Evolutionary conservation across 179 eudicot species (phyloP), one percentile per base, ranked within the genome.

Genomic region (Beta macrorhiza): DNA sequence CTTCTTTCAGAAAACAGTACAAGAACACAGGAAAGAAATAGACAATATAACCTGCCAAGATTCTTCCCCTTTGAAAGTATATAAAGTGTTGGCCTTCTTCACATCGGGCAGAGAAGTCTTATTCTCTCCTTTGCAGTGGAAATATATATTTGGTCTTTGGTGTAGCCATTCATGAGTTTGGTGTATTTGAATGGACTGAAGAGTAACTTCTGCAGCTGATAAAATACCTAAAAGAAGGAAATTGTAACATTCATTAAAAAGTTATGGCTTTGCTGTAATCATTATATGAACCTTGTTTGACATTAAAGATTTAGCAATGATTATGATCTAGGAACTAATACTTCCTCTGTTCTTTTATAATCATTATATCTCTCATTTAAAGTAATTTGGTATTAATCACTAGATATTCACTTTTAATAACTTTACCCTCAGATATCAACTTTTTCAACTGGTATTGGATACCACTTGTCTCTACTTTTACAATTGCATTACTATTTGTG

Each of bases 1-100:
- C 52, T 42, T 69, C 52, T 42, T 44, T 69, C 12, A 69, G 73
- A 15, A 14, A 67, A 37, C 12, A 45, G 52, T 44, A 44, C 14
- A 69, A 44, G 22, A 65, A 19, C 19, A 63, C 75, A 76, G 68
- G 55, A 49, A 65, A 71, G 53, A 51, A 61, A 19, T 32, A 15
- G 51, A 19, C n/a, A 29, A 79, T 15, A 70, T 45, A 83, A 95
- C 98, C 98, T 95, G 98, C 95, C 97, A 95, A 80, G 98, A 93
- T 83, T 95, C 98, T 88, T 90, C 93, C 72, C 91, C 98, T 80
- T 86, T 90, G 79, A 95, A 95, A 59, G 83, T 81, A 81, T 89
- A 92, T 11, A 69, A 19, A 29, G 80, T 83, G 44, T 87, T 83
- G 22, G 82, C 85, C 68, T 90, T 81, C 88, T 88, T 90, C 67